Conservation (phyloP, 169 alveolate genomes). For the Eimeria praecox region DNA sequence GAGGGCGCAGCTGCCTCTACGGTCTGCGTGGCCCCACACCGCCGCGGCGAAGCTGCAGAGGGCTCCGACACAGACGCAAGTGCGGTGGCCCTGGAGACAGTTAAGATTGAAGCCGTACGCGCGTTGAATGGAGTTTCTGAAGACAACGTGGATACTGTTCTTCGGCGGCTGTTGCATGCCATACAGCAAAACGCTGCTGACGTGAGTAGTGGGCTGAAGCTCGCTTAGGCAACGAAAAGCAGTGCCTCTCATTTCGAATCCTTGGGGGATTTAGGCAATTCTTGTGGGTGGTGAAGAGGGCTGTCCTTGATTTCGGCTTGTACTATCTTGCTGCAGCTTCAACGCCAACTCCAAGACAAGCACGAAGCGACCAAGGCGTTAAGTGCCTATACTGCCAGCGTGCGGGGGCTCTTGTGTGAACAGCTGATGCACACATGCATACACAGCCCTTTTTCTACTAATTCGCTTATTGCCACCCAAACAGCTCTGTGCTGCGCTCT, state of each 20-base stretch:
- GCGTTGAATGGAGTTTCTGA: slow-evolving; percentile 77
- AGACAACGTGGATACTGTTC: slow-evolving; percentile 67
- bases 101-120: slow-evolving; percentile 35
- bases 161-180: slow-evolving; percentile 60
- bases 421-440: slow-evolving; percentile 61
- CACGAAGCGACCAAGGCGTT: background rate
- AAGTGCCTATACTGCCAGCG: background rate
- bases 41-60: slow-evolving; percentile 17
- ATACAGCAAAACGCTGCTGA: slow-evolving; percentile 26
- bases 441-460: slow-evolving; percentile 43
- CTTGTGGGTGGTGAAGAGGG: background rate
- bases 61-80: background rate
- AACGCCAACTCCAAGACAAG: background rate
- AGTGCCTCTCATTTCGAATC: background rate
- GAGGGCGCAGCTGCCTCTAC: background rate
- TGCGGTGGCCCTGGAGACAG: background rate
- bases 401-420: slow-evolving; percentile 58
- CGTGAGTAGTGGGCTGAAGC: slow-evolving; percentile 26
- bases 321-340: slow-evolving; percentile 11
- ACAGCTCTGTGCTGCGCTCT: slow-evolving; percentile 80
- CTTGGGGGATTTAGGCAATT: background rate
- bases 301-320: background rate
- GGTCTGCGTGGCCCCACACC: slow-evolving; percentile 55
- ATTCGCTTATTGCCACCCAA: slow-evolving; percentile 73
- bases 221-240: background rate